Evolutionary conservation across 2,329 filamentous ascomycete species (phyloP), one percentile per base, ranked within the genome.

Genomic region (Sporothrix globosa): DNA sequence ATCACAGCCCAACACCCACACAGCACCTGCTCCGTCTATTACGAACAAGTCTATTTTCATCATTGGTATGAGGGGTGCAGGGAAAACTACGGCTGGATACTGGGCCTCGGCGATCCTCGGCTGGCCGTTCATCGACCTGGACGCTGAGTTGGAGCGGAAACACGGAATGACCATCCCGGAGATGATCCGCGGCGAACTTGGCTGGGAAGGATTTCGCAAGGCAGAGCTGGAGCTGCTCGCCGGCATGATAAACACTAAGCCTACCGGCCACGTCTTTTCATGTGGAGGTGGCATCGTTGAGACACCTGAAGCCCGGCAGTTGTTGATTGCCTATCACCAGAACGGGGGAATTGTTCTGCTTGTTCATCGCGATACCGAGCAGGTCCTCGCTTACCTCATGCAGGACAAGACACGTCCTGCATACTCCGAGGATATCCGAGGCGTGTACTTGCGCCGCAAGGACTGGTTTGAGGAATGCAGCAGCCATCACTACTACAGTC

Each of bases 211-310:
- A 0, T 99, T 99, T 83, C 87, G 96, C 68, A 85, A 87, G 34
- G 89, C 91, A 27, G 96, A 99, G 78, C 80, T 95, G 10, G 86
- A 87, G 3, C 83, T 97, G 6, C 83, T 99, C 7, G 86, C 88
- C 73, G 87, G 89, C 54, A 87, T 92, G 39, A 88, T 97, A 78
- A 87, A 88, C 69, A 92, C 94, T 70, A 91, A 92, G 75, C 83
- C 91, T 1, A 87, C 85, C 2, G 91, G 91, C 4, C 85, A 97
- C 77, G 87, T 99, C 73, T 93, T 99, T 77, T 96, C 96, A 0
- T 98, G 95, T 74, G 96, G 96, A 68, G 96, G 96, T 56, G 96
- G 96, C 41, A 87, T 99, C 41, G 94, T 99, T 13, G 96, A 99
- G 79, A 92, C 88, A 0, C 87, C 91, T 0, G 90, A 91, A 76